Conservation (phyloP, 31 red algal species). For the Asparagopsis taxiformis region DNA sequence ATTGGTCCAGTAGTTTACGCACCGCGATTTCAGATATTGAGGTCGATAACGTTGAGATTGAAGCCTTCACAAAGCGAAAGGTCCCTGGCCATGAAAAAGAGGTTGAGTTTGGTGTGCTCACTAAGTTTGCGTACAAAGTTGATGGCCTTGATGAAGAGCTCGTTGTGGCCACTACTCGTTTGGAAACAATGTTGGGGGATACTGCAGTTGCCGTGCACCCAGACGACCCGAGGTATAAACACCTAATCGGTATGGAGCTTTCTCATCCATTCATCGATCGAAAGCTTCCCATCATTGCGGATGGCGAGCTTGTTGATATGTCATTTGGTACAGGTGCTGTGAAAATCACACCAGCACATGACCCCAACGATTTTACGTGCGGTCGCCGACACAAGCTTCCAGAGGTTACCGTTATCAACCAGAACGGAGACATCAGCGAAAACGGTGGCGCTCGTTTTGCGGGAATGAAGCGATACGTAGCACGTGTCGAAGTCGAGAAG, state of each 20-base stretch:
- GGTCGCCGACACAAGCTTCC: slow-evolving; percentile 82
- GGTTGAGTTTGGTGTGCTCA: slow-evolving; percentile 94
- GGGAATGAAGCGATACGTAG: slow-evolving; percentile 95
- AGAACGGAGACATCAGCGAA: slow-evolving; percentile 83
- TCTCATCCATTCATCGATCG: slow-evolving; percentile 88
- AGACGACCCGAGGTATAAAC: slow-evolving; percentile 84
- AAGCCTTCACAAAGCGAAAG: slow-evolving; percentile 73
- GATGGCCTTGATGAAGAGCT: slow-evolving; percentile 58
- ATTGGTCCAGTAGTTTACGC: slow-evolving; percentile 87
- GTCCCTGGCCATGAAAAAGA: slow-evolving; percentile 79
- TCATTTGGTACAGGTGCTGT: slow-evolving; percentile 96
- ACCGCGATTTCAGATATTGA: slow-evolving; percentile 98
- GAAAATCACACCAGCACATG: slow-evolving; percentile 99
- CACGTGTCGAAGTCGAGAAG: slow-evolving; percentile 84
- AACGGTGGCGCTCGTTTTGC: slow-evolving; percentile 71
- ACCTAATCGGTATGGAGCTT: slow-evolving; percentile 77
- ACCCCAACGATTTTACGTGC: slow-evolving; percentile 96
- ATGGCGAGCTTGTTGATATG: slow-evolving; percentile 93
- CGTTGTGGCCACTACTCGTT: slow-evolving; percentile 93
- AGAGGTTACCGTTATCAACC: slow-evolving; percentile 69
- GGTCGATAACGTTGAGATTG: slow-evolving; percentile 91
- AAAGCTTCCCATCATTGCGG: slow-evolving; percentile 90
- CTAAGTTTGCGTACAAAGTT: slow-evolving; percentile 85
- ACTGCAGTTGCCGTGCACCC: slow-evolving; percentile 97
- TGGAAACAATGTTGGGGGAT: slow-evolving; percentile 99